phyloP scores from a whole-genome alignment of 148 eudicot species.

The Persicaria tinctoria region DNA sequence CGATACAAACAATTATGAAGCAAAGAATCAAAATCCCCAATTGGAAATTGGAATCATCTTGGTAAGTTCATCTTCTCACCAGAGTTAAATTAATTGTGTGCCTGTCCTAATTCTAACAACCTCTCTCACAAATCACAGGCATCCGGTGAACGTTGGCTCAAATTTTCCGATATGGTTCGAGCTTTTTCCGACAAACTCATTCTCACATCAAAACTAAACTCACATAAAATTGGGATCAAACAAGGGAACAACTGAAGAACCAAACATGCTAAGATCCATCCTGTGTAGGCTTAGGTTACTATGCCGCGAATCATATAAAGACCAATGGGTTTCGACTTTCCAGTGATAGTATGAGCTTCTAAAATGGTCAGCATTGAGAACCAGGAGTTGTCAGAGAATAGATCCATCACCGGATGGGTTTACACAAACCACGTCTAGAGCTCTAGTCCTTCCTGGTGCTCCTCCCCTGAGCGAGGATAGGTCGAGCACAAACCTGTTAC shows the following conservation, averaged over 20 bases:
- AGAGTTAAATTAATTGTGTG: too few relatives aligned
- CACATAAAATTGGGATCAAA: not conserved
- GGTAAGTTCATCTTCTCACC: too few relatives aligned
- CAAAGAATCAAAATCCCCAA: too few relatives aligned
- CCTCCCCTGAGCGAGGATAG: slow-evolving; percentile 44
- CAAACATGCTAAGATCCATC: not conserved
- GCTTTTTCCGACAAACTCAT: not conserved
- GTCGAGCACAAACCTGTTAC: slow-evolving; percentile 39
- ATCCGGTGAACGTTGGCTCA: too few relatives aligned
- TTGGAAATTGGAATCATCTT: too few relatives aligned
- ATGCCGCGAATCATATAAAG: not conserved
- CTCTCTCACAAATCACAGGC: not conserved
- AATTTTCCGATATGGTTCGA: not conserved
- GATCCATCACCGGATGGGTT: slow-evolving; percentile 14
- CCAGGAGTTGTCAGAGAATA: slow-evolving; percentile 16
- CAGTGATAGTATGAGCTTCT: not conserved
- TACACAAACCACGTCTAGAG: slow-evolving; percentile 21
- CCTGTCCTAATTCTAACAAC: too few relatives aligned
- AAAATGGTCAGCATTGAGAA: not conserved
- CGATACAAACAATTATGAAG: too few relatives aligned
- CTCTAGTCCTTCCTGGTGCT: slow-evolving; percentile 48
- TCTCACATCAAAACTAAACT: not conserved
- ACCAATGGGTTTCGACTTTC: not conserved
- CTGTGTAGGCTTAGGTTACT: not conserved
- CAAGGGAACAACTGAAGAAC: not conserved